These are phyloP conservation scores for Hypericum androsaemum DNA, from an alignment of 345 rosid genomes.

Conservation along the genomic window DNA sequence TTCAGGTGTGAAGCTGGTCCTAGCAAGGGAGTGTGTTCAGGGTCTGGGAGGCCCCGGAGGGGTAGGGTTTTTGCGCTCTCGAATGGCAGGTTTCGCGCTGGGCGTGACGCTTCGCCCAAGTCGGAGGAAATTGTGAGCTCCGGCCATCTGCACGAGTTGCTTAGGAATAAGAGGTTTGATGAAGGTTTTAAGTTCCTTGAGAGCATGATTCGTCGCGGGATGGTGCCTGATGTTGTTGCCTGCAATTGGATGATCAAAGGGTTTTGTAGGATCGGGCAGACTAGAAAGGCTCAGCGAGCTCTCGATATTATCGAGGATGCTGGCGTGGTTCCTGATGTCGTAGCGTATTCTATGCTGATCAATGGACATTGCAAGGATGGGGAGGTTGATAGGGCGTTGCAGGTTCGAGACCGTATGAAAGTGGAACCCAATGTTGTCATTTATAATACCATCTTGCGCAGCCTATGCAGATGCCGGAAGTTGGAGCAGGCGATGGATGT, in stretches of 20 bases:
- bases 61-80: slow-evolving; percentile 31
- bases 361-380: slow-evolving; percentile 78
- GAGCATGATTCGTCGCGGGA: slow-evolving; percentile 69
- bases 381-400: slow-evolving; percentile 59
- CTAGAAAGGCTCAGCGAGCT: slow-evolving; percentile 54
- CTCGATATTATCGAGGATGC: slow-evolving; percentile 73
- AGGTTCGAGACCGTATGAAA: slow-evolving; percentile 55
- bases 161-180: slow-evolving; percentile 51
- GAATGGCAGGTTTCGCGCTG: no score
- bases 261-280: slow-evolving; percentile 61
- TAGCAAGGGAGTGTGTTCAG: slow-evolving; percentile 11
- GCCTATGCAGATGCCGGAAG: slow-evolving; percentile 64
- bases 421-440: slow-evolving; percentile 80
- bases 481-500: slow-evolving; percentile 74
- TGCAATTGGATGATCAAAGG: slow-evolving; percentile 76
- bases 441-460: slow-evolving; percentile 65
- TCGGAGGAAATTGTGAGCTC: slow-evolving; percentile 53
- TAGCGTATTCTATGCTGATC: slow-evolving; percentile 70
- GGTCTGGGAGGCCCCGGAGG: slow-evolving; percentile 26
- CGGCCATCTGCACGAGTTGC: slow-evolving; percentile 45
- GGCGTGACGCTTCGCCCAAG: slow-evolving; percentile 22
- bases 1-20: no score
- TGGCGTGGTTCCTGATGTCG: slow-evolving; percentile 66
- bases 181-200: slow-evolving; percentile 63
- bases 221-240: slow-evolving; percentile 53